Evolutionary conservation across 768 basidiomycete species (phyloP), one percentile per base, ranked within the genome.

Genomic region (Pleurotus salmoneostramineus): DNA sequence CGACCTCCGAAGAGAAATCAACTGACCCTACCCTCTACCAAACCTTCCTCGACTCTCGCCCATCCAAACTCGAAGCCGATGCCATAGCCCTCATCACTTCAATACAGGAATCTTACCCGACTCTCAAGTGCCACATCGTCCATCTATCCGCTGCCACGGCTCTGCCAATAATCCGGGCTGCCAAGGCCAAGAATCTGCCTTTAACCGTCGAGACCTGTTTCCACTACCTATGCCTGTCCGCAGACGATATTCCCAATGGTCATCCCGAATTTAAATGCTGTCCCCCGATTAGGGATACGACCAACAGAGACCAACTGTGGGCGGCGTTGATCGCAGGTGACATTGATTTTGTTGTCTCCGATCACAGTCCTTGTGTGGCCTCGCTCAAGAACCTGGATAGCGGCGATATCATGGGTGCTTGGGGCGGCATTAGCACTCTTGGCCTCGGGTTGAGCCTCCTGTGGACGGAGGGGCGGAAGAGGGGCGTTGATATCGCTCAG

Each of bases 191-290:
- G 1, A 84, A 88, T 0, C 71, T 84, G 35, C 85, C 87, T 6
- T 74, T 99, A 52, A 93, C 94, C 0, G 92, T 94, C 50, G 96
- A 99, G 77, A 99, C 96, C 0, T 98, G 95, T 71, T 98, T 96
- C 74, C 96, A 99, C 71, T 99, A 99, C 74, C 84, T 98, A 17
- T 85, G 85, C 63, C 82, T 97, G 6, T 76, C 82, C 42, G 80
- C 93, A 0, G 81, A 85, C 56, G 72, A 83, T 48, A 88, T 97
- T 58, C 93, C 92, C 4, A 68, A 80, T 57, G 88, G 89, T 7
- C 83, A 73, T 21, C 88, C 95, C 50, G 87, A 95, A 69, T 95
- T 93, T 80, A 97, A 98, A 69, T 99, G 96, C 67, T 97, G 94
- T 68, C 96, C 96, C 3, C 97, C 96, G 4, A 90, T 99, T 60